Conservation (phyloP, 2,329 filamentous ascomycete species). For the Calonectria pseudoturangicola region DNA sequence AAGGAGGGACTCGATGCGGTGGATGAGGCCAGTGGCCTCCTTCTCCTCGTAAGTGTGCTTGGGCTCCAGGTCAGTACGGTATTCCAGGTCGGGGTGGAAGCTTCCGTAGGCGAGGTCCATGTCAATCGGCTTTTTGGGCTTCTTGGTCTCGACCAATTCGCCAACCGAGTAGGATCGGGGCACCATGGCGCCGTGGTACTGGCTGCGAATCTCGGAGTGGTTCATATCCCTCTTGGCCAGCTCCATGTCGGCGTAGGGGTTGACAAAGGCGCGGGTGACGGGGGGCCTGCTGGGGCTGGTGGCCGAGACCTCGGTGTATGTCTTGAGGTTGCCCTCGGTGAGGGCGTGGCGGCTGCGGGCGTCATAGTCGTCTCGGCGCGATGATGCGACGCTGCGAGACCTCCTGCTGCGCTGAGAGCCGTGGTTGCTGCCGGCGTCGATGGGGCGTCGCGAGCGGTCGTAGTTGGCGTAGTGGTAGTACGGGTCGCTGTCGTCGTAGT, state of each 20-base stretch:
- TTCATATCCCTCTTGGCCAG: conserved; percentile 59
- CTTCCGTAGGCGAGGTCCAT: conserved; percentile 95
- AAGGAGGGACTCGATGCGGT: conserved; percentile 84
- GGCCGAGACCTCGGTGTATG: conserved; percentile 71
- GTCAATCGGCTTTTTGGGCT: conserved; percentile 77
- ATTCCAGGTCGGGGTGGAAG: conserved; percentile 80
- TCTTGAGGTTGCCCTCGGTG: conserved; percentile 72
- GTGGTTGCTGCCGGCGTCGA: conserved; percentile 60
- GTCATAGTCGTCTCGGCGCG: conserved; percentile 52
- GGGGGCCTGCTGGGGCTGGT: conserved; percentile 66
- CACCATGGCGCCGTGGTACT: conserved; percentile 53
- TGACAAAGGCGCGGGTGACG: conserved; percentile 64
- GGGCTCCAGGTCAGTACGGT: conserved; percentile 68
- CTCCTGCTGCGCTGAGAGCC: conserved; percentile 66
- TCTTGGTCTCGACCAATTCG: conserved; percentile 55
- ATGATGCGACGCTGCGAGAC: conserved; percentile 61
- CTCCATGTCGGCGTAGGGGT: conserved; percentile 62
- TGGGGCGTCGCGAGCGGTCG: conserved; percentile 56
- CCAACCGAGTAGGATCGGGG: conserved; percentile 64
- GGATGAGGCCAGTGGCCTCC: conserved; percentile 76
- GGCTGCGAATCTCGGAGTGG: conserved; percentile 55
- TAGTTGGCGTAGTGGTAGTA: conserved; percentile 58
- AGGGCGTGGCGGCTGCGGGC: conserved; percentile 63
- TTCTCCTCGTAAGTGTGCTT: conserved; percentile 72
- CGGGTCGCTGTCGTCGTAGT: conserved; percentile 58